Conservation (phyloP, 768 basidiomycete genomes). For the Infundibulicybe gibba region DNA sequence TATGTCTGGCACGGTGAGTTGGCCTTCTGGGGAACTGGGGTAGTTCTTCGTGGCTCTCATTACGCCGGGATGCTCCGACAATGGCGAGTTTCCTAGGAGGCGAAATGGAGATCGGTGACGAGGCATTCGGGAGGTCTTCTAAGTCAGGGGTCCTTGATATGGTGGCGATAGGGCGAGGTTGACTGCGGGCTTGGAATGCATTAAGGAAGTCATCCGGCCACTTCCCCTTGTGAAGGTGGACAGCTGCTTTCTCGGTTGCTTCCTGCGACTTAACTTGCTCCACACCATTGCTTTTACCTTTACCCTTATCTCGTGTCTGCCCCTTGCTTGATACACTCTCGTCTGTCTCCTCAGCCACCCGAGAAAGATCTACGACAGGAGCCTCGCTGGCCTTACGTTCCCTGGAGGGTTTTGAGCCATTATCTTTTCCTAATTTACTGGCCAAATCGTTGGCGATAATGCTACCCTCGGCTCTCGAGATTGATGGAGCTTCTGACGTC, state of each 20-base stretch:
- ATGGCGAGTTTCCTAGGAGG: conserved; percentile 57
- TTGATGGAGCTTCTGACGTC: conserved; percentile 70
- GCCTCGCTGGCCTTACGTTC: conserved; percentile 68
- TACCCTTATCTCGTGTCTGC: conserved; percentile 15
- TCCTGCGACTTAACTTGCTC: conserved; percentile 12
- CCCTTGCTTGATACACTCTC: conserved; percentile 46
- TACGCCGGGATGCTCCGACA: conserved; percentile 37
- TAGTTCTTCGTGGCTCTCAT: conserved; percentile 44
- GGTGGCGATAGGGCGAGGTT: conserved; percentile 21
- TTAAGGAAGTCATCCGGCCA: conserved; percentile 83
- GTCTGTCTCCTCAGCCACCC: conserved; percentile 73
- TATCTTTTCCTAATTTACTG: conserved; percentile 25
- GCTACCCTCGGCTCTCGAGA: conserved; percentile 63
- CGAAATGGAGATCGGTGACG: conserved; percentile 33
- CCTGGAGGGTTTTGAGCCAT: conserved; percentile 24
- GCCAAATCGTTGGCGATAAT: conserved; percentile 47
- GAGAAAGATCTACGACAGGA: conserved; percentile 54
- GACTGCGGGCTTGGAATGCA: conserved; percentile 39
- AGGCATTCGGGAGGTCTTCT: conserved; percentile 16
- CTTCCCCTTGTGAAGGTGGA: conserved; percentile 73
- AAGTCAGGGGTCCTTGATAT: conserved; percentile 22
- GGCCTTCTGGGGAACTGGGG: conserved; percentile 53
- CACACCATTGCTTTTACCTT: conserved; percentile 14
- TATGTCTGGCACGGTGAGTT: conserved; percentile 61
- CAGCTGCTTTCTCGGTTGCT: conserved; percentile 29